These are phyloP conservation scores for Plasmodium chabaudi DNA, from an alignment of 169 alveolate genomes.

Conservation along the genomic window DNA sequence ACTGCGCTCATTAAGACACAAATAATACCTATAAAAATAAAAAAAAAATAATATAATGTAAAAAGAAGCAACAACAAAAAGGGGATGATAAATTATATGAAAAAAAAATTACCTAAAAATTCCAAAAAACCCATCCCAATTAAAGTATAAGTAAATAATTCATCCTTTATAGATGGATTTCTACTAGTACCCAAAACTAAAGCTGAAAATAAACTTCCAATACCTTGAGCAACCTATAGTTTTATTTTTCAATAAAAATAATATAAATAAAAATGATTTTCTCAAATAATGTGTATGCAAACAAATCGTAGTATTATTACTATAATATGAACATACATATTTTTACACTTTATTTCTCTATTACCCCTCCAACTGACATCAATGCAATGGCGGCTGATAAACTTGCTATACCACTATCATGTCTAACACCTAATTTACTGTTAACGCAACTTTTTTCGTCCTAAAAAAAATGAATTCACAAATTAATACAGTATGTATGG, in stretches of 20 bases:
- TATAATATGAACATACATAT: too few species aligned
- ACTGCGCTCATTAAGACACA: conserved; percentile 92
- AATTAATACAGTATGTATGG: too few species aligned
- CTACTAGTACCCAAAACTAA: conserved; percentile 92
- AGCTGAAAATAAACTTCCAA: conserved; percentile 93
- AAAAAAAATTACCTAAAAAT: conserved; percentile 83
- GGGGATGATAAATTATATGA: background rate
- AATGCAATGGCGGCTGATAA: conserved; percentile 88
- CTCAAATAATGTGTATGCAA: background rate
- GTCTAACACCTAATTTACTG: conserved; percentile 81
- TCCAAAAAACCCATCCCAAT: conserved; percentile 94
- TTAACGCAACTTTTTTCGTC: conserved; percentile 39
- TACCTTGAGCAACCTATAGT: conserved; percentile 90
- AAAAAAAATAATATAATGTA: background rate
- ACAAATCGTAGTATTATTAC: too few species aligned
- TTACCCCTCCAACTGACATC: conserved; percentile 88
- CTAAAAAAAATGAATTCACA: conserved; percentile 3
- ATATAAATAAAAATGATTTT: background rate
- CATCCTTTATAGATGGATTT: conserved; percentile 92
- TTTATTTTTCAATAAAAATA: conserved; percentile 1
- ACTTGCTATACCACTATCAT: conserved; percentile 88
- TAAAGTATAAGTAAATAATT: conserved; percentile 91
- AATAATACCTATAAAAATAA: conserved; percentile 78
- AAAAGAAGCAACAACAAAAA: background rate
- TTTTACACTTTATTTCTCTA: too few species aligned